Evolutionary conservation across 306 rosid species (phyloP).

Genomic region (Datisca glomerata): DNA sequence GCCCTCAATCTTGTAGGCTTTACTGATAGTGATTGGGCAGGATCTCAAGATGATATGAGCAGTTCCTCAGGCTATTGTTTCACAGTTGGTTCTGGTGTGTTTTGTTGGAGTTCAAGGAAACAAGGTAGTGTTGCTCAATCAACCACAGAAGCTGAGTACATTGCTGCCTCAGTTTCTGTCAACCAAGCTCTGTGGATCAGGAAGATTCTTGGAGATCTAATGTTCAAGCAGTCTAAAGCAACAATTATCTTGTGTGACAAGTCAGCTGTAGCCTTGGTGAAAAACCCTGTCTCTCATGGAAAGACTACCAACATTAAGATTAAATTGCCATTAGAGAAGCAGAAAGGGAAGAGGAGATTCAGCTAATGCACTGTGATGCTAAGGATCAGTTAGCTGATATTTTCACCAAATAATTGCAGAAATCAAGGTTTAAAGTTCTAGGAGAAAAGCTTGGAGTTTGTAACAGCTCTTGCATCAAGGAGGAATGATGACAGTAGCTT

Average conservation of each 20-base stretch:
- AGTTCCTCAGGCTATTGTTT: background rate
- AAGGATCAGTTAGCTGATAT: too few species aligned
- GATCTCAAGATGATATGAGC: background rate
- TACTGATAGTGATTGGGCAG: background rate
- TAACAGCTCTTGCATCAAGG: too few species aligned
- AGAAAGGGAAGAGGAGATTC: too few species aligned
- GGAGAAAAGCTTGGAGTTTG: too few species aligned
- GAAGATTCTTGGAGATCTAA: background rate
- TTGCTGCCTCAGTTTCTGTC: background rate
- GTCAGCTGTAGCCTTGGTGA: background rate
- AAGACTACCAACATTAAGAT: background rate
- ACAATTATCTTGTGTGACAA: background rate
- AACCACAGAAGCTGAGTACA: background rate
- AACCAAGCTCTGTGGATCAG: background rate
- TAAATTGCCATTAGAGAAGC: too few species aligned
- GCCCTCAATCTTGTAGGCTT: background rate
- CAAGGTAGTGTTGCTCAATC: background rate
- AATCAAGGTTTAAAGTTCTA: too few species aligned
- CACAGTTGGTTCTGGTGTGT: background rate
- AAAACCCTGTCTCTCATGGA: constrained; percentile 1
- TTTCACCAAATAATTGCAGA: too few species aligned
- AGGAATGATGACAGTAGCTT: too few species aligned
- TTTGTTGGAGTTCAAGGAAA: constrained; percentile 2
- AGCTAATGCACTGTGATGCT: too few species aligned
- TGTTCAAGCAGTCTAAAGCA: background rate